Base-by-base conservation (phyloP, 805 yeast species). In the Zygosaccharomyces rouxii region DNA sequence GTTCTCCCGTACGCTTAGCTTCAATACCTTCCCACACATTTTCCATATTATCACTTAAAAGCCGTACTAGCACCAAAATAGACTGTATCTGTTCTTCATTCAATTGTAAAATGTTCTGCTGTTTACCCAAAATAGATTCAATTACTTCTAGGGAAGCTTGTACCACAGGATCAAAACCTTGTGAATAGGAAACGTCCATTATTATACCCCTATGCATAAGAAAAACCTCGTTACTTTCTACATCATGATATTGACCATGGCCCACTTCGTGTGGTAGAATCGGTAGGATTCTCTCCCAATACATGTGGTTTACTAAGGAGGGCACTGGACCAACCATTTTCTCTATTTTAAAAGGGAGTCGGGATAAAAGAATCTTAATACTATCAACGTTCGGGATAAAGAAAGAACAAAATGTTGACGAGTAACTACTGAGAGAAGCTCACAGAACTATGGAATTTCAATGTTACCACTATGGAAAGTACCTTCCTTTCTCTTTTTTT, bases 1-100 rank as follows among this genome's bases (percentile, higher is more conserved):
- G 57, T 42, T 50, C 54, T 13, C 47, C 19, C 18, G 30, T 16
- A 40, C 22, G 35, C 21, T 26, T 28, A 16, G 47, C 37, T 33
- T 66, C 59, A 3, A 47, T 29, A 19, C 54, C 29, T 30, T 66
- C 70, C 77, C 77, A 73, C 46, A 63, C 66, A 22, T 62, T 57
- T 49, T 73, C 75, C 35, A 67, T 52, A n/a, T 70, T 54, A 50
- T 71, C 75, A 9, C 74, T 67, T 18, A 77, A 50, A 23, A 78
- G 60, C 43, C 73, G 60, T 9, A 74, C 46, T 7, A 75, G 44
- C 1, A 73, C 59, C 19, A 70, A 23, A 1, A 61, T 57, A 9
- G 67, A 62, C 38, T 61, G 62, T 7, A 59, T 44, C 9, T 53
- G 50, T 3, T 57, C 58, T 1, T 45, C 48, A 2, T 51, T 30